phyloP scores from a whole-genome alignment of 306 rosid genomes.

The Citrullus colocynthis region DNA sequence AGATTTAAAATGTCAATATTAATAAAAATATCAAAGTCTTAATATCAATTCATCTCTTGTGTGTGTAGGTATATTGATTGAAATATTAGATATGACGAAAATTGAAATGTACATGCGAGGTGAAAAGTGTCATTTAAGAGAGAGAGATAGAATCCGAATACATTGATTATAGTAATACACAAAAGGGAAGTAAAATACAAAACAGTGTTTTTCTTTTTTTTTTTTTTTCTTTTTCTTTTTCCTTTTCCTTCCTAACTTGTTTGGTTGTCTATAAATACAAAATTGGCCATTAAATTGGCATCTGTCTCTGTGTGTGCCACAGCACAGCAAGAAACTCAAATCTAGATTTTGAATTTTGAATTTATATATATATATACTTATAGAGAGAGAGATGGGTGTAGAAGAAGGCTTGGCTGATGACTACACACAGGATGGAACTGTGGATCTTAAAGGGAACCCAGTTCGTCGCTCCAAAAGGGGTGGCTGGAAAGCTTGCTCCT shows the following conservation, averaged over 20 bases:
- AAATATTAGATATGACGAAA: no score
- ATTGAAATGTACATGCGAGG: not conserved
- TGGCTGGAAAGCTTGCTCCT: constrained; percentile 85
- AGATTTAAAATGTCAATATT: no score
- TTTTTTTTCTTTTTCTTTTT: not conserved
- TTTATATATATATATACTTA: not conserved
- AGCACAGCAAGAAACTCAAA: not conserved
- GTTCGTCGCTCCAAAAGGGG: constrained; percentile 60
- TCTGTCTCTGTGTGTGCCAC: not conserved
- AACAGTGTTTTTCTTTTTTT: not conserved
- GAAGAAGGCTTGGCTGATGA: constrained; percentile 30
- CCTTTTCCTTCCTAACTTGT: not conserved
- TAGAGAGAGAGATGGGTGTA: constrained; percentile 14
- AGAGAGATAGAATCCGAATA: not conserved
- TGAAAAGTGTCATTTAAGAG: not conserved
- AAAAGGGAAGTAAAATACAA: not conserved
- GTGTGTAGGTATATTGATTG: no score
- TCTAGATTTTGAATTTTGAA: not conserved
- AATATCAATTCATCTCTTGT: no score
- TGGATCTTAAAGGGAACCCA: constrained; percentile 70
- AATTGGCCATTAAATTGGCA: not conserved
- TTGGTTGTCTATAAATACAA: not conserved
- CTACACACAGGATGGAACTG: constrained; percentile 75
- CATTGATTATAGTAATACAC: not conserved
- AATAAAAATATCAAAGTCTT: no score